phyloP scores from a whole-genome alignment of 2,329 filamentous ascomycete genomes.

The Venturia effusa region DNA sequence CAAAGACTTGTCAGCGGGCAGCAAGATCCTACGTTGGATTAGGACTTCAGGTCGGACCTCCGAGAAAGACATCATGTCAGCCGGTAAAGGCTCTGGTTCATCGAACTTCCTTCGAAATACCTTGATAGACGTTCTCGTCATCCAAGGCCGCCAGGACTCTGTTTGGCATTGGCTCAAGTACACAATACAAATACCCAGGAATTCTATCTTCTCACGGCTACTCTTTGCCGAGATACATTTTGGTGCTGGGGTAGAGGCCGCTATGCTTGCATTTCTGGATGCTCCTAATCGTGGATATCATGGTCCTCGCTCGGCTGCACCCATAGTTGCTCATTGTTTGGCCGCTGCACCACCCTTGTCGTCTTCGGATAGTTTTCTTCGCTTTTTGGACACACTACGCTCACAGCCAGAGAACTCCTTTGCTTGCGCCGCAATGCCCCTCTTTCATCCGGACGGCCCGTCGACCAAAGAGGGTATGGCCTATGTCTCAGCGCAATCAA shows the following conservation, averaged over 20 bases:
- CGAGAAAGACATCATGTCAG: not conserved
- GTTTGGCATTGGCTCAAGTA: slow-evolving; percentile 2
- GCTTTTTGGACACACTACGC: not conserved
- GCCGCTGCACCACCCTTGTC: not conserved
- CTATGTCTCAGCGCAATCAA: not conserved
- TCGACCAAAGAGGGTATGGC: not conserved
- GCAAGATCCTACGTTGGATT: slow-evolving; percentile 5
- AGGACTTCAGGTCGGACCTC: not conserved
- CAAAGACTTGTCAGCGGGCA: not conserved
- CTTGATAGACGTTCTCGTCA: slow-evolving; percentile 5
- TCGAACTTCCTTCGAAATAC: not conserved
- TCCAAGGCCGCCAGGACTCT: slow-evolving; percentile 1
- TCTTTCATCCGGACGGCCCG: slow-evolving; percentile 1
- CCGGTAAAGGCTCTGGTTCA: not conserved
- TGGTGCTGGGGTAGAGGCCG: not conserved
- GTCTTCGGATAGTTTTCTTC: not conserved
- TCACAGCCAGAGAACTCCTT: not conserved
- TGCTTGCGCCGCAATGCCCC: not conserved
- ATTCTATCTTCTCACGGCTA: not conserved
- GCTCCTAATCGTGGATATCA: not conserved
- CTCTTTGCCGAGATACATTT: not conserved
- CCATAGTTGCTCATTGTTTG: not conserved
- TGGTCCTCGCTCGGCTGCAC: not conserved
- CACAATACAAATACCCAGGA: not conserved
- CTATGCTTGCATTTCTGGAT: not conserved